Evolutionary conservation across 2,329 filamentous ascomycete genomes (phyloP).

Genomic region (Chrysosporium queenslandicum): DNA sequence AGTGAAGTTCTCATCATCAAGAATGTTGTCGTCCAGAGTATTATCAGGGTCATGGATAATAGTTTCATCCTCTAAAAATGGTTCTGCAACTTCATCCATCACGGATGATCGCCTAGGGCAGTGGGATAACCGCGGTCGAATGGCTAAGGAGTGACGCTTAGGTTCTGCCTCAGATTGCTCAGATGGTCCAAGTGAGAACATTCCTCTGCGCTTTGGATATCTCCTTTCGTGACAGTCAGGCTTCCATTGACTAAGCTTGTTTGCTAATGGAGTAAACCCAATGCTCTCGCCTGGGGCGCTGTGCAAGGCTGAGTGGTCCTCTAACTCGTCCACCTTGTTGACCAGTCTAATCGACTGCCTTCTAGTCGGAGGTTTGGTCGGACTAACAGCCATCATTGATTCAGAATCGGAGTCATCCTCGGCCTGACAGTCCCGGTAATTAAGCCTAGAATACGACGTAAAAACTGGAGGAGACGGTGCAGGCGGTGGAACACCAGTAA

Average conservation of each 20-base stretch:
- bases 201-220: constrained; percentile 23
- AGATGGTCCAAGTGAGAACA: constrained; percentile 21
- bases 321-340: constrained; percentile 9
- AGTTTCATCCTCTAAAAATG: constrained; percentile 26
- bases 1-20: constrained; percentile 8
- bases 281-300: constrained; percentile 23
- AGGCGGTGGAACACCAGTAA: constrained; percentile 17
- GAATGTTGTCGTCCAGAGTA: background rate
- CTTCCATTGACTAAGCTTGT: constrained; percentile 54
- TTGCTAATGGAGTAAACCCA: constrained; percentile 55
- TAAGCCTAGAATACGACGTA: constrained; percentile 12
- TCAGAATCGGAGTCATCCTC: constrained; percentile 25
- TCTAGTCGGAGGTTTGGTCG: constrained; percentile 1
- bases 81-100: constrained; percentile 26
- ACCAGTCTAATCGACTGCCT: constrained; percentile 8
- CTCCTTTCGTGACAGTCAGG: constrained; percentile 46
- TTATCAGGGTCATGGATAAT: background rate
- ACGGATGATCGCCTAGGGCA: background rate
- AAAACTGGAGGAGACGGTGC: constrained; percentile 20
- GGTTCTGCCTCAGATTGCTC: background rate
- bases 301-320: constrained; percentile 13
- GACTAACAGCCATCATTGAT: constrained; percentile 19
- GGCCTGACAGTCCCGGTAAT: constrained; percentile 18
- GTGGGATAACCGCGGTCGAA: constrained; percentile 7
- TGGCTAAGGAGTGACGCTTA: background rate